Conservation (phyloP, 305 asterid species). For the Fraxinus albicans region DNA sequence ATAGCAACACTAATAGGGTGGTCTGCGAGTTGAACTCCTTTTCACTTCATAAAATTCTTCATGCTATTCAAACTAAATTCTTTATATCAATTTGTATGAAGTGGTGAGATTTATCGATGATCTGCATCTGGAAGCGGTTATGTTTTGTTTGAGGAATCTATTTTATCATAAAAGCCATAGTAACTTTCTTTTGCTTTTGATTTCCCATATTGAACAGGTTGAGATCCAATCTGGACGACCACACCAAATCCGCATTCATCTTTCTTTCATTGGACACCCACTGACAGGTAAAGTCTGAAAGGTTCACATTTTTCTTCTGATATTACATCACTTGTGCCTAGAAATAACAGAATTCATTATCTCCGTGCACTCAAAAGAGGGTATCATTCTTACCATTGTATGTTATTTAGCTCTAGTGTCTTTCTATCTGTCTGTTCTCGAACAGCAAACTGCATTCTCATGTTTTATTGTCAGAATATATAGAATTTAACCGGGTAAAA, state of each 20-base stretch:
- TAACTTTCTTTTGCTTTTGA: slow-evolving; percentile 7
- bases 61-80: neutral
- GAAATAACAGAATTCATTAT: slow-evolving; percentile 3
- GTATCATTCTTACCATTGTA: neutral
- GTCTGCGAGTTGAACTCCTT: neutral
- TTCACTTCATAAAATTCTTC: slow-evolving; percentile 1
- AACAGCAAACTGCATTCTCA: slow-evolving; percentile 1
- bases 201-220: slow-evolving; percentile 46
- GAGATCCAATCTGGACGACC: slow-evolving; percentile 98
- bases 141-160: slow-evolving; percentile 1
- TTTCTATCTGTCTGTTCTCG: neutral
- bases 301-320: slow-evolving; percentile 13
- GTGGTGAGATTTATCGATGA: neutral
- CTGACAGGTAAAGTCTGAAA: slow-evolving; percentile 48
- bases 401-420: slow-evolving; percentile 6
- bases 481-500: neutral
- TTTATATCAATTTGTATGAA: neutral
- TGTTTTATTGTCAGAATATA: slow-evolving; percentile 10
- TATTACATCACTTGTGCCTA: neutral
- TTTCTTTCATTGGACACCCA: slow-evolving; percentile 84
- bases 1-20: neutral
- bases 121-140: neutral
- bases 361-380: slow-evolving; percentile 6
- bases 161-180: neutral
- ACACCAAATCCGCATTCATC: slow-evolving; percentile 96